Evolutionary conservation across 2,329 filamentous ascomycete species (phyloP), one percentile per base, ranked within the genome.

Genomic region (Rhynchosporium graminicola): DNA sequence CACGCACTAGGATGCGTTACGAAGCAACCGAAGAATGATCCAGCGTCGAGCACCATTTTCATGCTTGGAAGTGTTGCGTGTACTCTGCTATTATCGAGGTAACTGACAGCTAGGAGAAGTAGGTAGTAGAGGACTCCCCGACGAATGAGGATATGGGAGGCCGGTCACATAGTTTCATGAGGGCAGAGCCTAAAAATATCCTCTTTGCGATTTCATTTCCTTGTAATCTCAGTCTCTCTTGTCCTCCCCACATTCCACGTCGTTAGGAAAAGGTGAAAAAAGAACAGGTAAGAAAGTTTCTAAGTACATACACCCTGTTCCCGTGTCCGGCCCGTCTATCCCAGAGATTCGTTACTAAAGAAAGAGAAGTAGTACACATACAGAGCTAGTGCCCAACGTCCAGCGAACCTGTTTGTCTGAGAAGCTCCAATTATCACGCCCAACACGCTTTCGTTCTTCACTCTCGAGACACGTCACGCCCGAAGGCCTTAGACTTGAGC

Each of bases 401-500:
- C 29, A 15, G 9, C 31, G 12, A n/a, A 29, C 26, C 9, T 15
- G 43, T 38, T 13, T 15, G n/a, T 20, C 40, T 61, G 48, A 48
- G 33, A 46, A 38, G 48, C 40, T 46, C 45, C 36, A 43, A 46
- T 15, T 8, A 29, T 56, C 29, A 33, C 31, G 33, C 9, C n/a
- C 33, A 6, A 9, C 15, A 6, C 20, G 7, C 13, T 45, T 38
- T 31, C 28, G 13, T 20, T 52, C 12, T 67, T 76, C 87, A 93
- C 79, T 94, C 91, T 73, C 91, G 85, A 50, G 91, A 94, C 57
- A 98, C 91, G 74, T 99, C 95, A 76, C 95, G 92, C 66, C 95
- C 95, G 74, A 99, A 99, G 64, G 95, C 80, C 82, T 96, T 96
- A 71, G 93, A 92, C 85, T 99, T 99, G 77, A 94, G 77, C 95